These are phyloP conservation scores for Alternaria gansuensis DNA, from an alignment of 2,329 filamentous ascomycete species.

Conservation along the genomic window DNA sequence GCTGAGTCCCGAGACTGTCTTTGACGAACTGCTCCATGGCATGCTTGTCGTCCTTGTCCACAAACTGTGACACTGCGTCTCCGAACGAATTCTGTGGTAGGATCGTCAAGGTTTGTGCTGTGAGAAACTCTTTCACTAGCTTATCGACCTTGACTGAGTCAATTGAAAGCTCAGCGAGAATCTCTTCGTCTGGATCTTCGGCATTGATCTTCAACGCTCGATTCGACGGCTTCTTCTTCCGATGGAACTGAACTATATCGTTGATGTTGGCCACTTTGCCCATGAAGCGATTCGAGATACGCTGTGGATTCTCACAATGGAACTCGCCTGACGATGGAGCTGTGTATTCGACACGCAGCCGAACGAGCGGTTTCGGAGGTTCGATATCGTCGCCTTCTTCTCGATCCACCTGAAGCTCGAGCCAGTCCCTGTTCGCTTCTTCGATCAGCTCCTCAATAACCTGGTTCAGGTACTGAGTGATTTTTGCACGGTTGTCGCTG, in stretches of 20 bases:
- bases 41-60: conserved; percentile 94
- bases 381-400: conserved; percentile 66
- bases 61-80: conserved; percentile 90
- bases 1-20: conserved; percentile 55
- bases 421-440: conserved; percentile 83
- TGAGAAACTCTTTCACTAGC: conserved; percentile 86
- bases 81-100: conserved; percentile 91
- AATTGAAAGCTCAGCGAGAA: conserved; percentile 68
- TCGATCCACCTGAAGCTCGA: conserved; percentile 68
- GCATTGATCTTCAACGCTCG: conserved; percentile 60
- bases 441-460: conserved; percentile 89
- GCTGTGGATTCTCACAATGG: conserved; percentile 92
- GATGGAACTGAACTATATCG: conserved; percentile 91
- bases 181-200: conserved; percentile 70
- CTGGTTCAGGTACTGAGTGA: conserved; percentile 78
- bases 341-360: conserved; percentile 89
- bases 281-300: conserved; percentile 91
- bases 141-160: conserved; percentile 88
- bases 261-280: conserved; percentile 93
- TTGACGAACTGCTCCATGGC: conserved; percentile 71
- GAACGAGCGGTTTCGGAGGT: conserved; percentile 81
- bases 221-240: conserved; percentile 74
- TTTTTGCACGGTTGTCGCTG: conserved; percentile 81
- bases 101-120: conserved; percentile 88
- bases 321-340: conserved; percentile 85